A percentile compares a stretch with the other conserved stretches of the same genome.
Conservation (phyloP, 2,329 filamentous ascomycete genomes). For the Colletotrichum euphorbiae region DNA sequence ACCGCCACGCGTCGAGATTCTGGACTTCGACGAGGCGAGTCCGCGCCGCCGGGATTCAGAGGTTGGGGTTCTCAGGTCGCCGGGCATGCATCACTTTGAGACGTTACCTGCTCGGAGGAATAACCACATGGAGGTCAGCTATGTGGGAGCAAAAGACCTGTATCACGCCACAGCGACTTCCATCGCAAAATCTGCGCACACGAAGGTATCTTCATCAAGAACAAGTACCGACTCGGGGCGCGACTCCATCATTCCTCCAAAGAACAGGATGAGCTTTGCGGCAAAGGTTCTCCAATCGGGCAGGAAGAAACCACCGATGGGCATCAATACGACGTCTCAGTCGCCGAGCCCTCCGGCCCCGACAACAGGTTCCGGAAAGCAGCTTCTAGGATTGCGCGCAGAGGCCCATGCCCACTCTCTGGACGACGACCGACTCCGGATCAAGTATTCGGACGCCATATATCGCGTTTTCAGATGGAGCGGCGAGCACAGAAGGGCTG, state of each 20-base stretch:
- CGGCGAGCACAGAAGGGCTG: conserved; percentile 34
- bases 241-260: conserved; percentile 7
- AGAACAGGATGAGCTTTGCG: conserved; percentile 36
- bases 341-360: neutral
- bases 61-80: conserved; percentile 31
- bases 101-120: conserved; percentile 37
- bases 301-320: conserved; percentile 34
- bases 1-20: conserved; percentile 29
- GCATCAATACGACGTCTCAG: conserved; percentile 24
- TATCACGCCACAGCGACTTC: conserved; percentile 44
- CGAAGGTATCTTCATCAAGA: neutral
- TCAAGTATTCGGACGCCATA: conserved; percentile 35
- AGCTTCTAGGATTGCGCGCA: neutral
- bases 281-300: conserved; percentile 34
- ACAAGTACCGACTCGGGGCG: conserved; percentile 13
- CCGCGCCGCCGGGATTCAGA: conserved; percentile 37
- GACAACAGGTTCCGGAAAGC: conserved; percentile 1
- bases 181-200: conserved; percentile 39
- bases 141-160: conserved; percentile 41
- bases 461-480: conserved; percentile 36
- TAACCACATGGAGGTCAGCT: conserved; percentile 40
- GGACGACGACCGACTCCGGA: conserved; percentile 35
- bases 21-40: conserved; percentile 31
- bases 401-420: conserved; percentile 27
- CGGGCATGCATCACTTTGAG: conserved; percentile 41